Evolutionary conservation across 139 green algal genomes (phyloP).

Genomic region (Tetratostichococcus sp.): DNA sequence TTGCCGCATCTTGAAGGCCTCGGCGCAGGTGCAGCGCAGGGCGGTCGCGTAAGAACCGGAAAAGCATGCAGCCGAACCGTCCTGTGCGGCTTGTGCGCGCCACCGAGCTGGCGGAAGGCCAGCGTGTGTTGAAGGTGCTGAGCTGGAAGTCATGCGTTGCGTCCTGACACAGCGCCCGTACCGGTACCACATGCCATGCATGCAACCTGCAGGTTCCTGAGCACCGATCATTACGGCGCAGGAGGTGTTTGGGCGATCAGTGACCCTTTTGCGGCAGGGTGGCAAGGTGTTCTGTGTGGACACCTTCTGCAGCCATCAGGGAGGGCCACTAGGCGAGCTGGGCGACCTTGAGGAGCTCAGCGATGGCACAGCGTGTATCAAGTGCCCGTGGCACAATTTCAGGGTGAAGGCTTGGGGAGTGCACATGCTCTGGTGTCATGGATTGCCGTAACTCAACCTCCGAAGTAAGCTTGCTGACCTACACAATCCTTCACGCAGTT

Average conservation of each 20-base stretch:
- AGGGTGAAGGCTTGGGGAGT: slow-evolving; percentile 33
- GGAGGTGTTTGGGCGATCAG: slow-evolving; percentile 20
- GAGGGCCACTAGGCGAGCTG: slow-evolving; percentile 15
- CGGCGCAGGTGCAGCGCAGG: no score
- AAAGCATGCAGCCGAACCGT: not conserved
- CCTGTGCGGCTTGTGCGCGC: not conserved
- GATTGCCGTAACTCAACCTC: no score
- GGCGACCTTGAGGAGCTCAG: slow-evolving; percentile 46
- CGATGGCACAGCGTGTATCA: slow-evolving; percentile 36
- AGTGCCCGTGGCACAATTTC: slow-evolving; percentile 62
- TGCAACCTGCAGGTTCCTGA: not conserved
- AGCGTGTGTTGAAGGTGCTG: not conserved
- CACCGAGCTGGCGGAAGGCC: not conserved
- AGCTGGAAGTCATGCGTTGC: not conserved
- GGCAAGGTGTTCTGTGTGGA: slow-evolving; percentile 24
- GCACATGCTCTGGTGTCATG: not conserved
- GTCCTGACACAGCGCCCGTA: no score
- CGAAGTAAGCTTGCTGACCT: no score
- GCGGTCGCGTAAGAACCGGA: no score
- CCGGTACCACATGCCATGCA: no score
- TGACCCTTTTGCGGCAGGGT: slow-evolving; percentile 16
- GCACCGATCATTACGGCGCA: not conserved
- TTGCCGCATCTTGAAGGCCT: no score
- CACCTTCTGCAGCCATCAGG: slow-evolving; percentile 26
- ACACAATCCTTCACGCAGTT: no score